Evolutionary conservation across 2,329 filamentous ascomycete genomes (phyloP).

Genomic region (Coccinonectria pachysandricola): DNA sequence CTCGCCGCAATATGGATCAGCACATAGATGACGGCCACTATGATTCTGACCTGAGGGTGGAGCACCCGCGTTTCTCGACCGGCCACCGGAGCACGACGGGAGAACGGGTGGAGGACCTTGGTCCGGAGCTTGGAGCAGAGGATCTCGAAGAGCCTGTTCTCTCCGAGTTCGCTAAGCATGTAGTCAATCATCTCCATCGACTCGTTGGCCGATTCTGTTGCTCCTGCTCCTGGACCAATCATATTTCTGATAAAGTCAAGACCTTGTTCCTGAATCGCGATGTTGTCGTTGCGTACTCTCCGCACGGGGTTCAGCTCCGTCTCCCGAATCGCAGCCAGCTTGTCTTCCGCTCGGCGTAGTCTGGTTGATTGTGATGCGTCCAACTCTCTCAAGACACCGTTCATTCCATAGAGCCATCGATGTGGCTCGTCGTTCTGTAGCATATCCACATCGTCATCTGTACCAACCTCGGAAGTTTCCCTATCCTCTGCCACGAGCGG

Average conservation of each 20-base stretch:
- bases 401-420: slow-evolving; percentile 24
- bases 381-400: slow-evolving; percentile 23
- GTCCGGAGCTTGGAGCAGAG: slow-evolving; percentile 67
- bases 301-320: slow-evolving; percentile 57
- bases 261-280: slow-evolving; percentile 82
- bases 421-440: slow-evolving; percentile 35
- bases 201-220: slow-evolving; percentile 38
- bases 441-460: slow-evolving; percentile 51
- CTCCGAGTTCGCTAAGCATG: slow-evolving; percentile 64
- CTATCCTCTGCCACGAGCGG: slow-evolving; percentile 28
- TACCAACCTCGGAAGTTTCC: slow-evolving; percentile 25
- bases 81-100: slow-evolving; percentile 26
- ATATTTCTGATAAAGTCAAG: slow-evolving; percentile 86
- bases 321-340: slow-evolving; percentile 45
- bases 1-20: slow-evolving; percentile 84
- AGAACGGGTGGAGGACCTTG: slow-evolving; percentile 43
- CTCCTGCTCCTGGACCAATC: slow-evolving; percentile 47
- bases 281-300: slow-evolving; percentile 64
- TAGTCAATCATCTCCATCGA: slow-evolving; percentile 73
- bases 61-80: slow-evolving; percentile 38
- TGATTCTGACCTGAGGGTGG: slow-evolving; percentile 56
- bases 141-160: slow-evolving; percentile 70
- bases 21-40: slow-evolving; percentile 69
- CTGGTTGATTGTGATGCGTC: slow-evolving; percentile 29
- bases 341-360: slow-evolving; percentile 39